These are phyloP conservation scores for Colletotrichum sansevieriae DNA, from an alignment of 2,329 filamentous ascomycete genomes.

Conservation along the genomic window DNA sequence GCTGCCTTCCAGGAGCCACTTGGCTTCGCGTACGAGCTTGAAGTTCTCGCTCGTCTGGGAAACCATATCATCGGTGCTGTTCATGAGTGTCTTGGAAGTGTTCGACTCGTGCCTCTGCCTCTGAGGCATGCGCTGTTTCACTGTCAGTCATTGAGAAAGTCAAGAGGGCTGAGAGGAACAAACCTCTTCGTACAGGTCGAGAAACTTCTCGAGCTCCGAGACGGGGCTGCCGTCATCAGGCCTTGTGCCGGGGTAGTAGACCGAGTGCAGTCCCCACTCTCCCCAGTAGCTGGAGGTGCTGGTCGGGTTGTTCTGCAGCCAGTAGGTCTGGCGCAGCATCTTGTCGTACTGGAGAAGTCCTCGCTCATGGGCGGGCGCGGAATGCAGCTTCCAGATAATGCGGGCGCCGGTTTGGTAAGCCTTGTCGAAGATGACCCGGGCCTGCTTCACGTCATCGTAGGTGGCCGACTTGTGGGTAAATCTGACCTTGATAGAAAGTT, in stretches of 20 bases:
- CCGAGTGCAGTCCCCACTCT: not conserved
- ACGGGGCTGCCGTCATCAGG: not conserved
- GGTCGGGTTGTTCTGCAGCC: not conserved
- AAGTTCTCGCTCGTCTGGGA: too few species aligned
- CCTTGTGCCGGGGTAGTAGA: not conserved
- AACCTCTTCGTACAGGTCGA: constrained; percentile 8
- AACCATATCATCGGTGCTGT: too few species aligned
- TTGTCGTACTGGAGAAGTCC: not conserved
- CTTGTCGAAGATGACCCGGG: not conserved
- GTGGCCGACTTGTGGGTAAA: constrained; percentile 1
- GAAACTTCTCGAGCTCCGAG: not conserved
- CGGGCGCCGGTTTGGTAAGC: not conserved
- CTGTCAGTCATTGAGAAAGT: not conserved
- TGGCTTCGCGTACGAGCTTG: too few species aligned
- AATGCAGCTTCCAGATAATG: not conserved
- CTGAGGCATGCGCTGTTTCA: not conserved
- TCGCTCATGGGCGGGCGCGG: not conserved
- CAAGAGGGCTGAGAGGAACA: not conserved
- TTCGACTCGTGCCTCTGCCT: not conserved
- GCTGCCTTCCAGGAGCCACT: too few species aligned
- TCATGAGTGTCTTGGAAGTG: too few species aligned
- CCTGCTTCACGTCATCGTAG: not conserved
- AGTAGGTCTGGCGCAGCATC: not conserved
- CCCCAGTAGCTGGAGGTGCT: not conserved
- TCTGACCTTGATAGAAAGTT: not conserved